These are phyloP conservation scores for Corylus americana DNA, from an alignment of 306 rosid species.

Conservation along the genomic window DNA sequence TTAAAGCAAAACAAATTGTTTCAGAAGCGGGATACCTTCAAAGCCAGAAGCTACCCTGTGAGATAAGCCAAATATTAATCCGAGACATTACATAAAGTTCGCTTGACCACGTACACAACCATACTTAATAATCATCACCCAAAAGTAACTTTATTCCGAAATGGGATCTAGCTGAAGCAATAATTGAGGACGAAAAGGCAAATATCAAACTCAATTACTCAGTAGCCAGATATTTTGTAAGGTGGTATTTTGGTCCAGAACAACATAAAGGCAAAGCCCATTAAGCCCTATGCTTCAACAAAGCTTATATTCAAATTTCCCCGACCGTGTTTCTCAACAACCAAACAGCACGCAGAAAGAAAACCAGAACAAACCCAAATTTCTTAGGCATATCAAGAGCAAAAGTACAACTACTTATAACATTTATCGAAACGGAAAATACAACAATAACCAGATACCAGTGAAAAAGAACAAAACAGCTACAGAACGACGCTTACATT, in stretches of 20 bases:
- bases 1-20: no score
- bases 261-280: background rate
- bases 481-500: constrained; percentile 27
- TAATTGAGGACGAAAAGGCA: background rate
- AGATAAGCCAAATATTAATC: background rate
- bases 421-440: constrained; percentile 1
- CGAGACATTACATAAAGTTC: background rate
- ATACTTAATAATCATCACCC: background rate
- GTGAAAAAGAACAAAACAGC: background rate
- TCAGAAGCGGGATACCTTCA: no score
- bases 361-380: background rate
- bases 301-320: background rate
- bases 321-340: background rate
- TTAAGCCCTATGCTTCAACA: background rate
- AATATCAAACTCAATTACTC: background rate
- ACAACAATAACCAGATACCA: background rate
- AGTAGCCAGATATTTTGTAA: background rate
- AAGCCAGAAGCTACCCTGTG: no score
- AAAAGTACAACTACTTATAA: background rate
- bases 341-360: background rate
- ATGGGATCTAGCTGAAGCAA: background rate
- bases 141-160: background rate
- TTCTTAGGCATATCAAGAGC: background rate
- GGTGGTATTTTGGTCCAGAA: background rate
- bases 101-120: background rate